A percentile compares a stretch with the other conserved stretches of the same genome.
Conservation (phyloP, 2,329 filamentous ascomycete genomes). For the Pseudogymnoascus sp. region DNA sequence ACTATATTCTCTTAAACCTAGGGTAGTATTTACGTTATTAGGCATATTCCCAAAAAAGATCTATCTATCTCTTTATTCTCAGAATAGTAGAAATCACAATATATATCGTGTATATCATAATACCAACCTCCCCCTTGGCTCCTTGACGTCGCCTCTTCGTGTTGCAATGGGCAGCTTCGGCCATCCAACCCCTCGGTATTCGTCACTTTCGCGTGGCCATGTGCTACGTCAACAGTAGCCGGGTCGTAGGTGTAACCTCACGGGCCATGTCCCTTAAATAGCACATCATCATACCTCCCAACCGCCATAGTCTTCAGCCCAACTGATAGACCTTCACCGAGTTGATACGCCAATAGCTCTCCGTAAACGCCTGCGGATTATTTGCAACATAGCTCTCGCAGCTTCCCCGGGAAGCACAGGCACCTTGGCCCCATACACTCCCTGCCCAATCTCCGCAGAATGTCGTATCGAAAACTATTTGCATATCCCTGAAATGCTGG, state of each 20-base stretch:
- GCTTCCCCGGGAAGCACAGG: slow-evolving; percentile 50
- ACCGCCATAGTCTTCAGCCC: slow-evolving; percentile 5
- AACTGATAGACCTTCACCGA: slow-evolving; percentile 52
- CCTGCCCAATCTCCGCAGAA: slow-evolving; percentile 74
- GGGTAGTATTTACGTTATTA: not conserved
- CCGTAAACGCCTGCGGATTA: slow-evolving; percentile 60
- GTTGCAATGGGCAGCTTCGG: not conserved
- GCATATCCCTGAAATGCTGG: slow-evolving; percentile 57
- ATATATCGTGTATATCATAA: not conserved
- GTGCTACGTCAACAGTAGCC: not conserved
- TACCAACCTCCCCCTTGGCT: not conserved
- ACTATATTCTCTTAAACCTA: not conserved
- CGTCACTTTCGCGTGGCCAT: not conserved
- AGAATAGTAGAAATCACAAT: not conserved
- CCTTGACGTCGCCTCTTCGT: not conserved
- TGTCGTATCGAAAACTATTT: slow-evolving; percentile 64
- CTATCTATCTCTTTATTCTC: not conserved
- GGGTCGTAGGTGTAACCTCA: not conserved
- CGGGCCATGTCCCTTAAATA: not conserved
- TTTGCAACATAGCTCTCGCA: slow-evolving; percentile 65
- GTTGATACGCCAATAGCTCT: slow-evolving; percentile 73
- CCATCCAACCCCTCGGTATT: not conserved
- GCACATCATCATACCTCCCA: not conserved
- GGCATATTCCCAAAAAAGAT: not conserved
- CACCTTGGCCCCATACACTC: slow-evolving; percentile 31